Evolutionary conservation across 176 grass and related monocot species (phyloP).

Genomic region (Guadua angustifolia): DNA sequence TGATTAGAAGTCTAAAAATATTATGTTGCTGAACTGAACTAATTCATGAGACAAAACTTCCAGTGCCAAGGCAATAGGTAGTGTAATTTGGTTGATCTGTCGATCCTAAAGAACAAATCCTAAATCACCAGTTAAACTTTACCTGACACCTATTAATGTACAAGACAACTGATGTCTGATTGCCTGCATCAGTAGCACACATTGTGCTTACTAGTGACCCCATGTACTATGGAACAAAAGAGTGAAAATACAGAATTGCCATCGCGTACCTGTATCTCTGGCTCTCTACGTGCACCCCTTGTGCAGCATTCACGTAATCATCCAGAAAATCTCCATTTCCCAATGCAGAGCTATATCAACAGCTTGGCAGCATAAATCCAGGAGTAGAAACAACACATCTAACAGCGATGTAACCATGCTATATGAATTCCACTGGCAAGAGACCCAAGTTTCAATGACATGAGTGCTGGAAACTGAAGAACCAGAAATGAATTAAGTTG

Average conservation of each 20-base stretch:
- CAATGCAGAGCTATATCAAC: constrained; percentile 11
- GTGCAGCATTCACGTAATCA: constrained; percentile 7
- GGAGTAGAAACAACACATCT: constrained; percentile 27
- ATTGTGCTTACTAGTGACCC: neutral
- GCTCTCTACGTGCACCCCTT: neutral
- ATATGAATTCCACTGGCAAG: neutral
- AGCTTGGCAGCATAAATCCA: constrained; percentile 25
- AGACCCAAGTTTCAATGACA: neutral
- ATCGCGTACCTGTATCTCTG: constrained; percentile 31
- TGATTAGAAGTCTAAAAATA: constrained; percentile 12
- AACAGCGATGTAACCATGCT: constrained; percentile 17
- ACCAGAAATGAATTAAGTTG: neutral
- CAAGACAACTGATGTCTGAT: neutral
- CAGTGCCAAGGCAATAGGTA: neutral
- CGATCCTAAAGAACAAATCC: neutral
- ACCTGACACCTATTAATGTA: constrained; percentile 16
- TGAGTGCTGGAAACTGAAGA: constrained; percentile 24
- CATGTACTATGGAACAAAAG: neutral
- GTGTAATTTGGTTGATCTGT: neutral
- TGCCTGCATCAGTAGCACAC: constrained; percentile 30
- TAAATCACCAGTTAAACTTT: neutral
- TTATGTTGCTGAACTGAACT: neutral
- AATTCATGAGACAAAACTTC: constrained; percentile 5
- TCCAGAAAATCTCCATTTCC: constrained; percentile 22
- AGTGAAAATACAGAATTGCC: neutral